Conservation (phyloP, 306 rosid species). For the Comarum palustre region DNA sequence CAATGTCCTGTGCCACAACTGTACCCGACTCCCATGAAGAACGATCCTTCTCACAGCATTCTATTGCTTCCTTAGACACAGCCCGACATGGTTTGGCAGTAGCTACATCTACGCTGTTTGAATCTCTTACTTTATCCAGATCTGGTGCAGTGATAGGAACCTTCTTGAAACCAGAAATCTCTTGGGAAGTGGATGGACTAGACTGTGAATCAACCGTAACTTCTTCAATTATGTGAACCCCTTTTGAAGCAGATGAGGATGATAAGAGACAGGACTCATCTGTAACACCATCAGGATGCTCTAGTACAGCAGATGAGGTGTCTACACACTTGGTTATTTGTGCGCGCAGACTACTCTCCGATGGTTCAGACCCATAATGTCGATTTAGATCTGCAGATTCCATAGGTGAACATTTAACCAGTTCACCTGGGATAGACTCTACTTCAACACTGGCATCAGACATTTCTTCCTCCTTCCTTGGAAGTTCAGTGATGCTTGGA, state of each 20-base stretch:
- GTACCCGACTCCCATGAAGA: slow-evolving; percentile 28
- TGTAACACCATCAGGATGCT: slow-evolving; percentile 32
- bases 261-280: slow-evolving; percentile 27
- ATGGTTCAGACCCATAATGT: slow-evolving; percentile 27
- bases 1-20: slow-evolving; percentile 11
- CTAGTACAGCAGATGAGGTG: slow-evolving; percentile 29
- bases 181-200: slow-evolving; percentile 34
- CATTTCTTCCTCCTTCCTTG: slow-evolving; percentile 35
- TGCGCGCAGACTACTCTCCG: slow-evolving; percentile 25
- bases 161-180: slow-evolving; percentile 25
- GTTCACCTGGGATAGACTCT: slow-evolving; percentile 36
- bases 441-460: slow-evolving; percentile 23
- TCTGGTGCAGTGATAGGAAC: slow-evolving; percentile 28
- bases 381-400: slow-evolving; percentile 20
- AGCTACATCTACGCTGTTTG: slow-evolving; percentile 24
- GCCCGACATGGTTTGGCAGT: not conserved
- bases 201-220: slow-evolving; percentile 20
- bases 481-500: slow-evolving; percentile 48
- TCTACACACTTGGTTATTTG: slow-evolving; percentile 32
- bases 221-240: slow-evolving; percentile 29
- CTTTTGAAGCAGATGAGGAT: slow-evolving; percentile 27
- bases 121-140: slow-evolving; percentile 18
- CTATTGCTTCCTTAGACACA: not conserved
- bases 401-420: slow-evolving; percentile 30
- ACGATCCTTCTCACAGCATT: not conserved